A percentile compares a stretch with the other conserved stretches of the same genome.
Evolutionary conservation across 2,329 filamentous ascomycete genomes (phyloP).

Genomic region (Aspergillus jensenii): DNA sequence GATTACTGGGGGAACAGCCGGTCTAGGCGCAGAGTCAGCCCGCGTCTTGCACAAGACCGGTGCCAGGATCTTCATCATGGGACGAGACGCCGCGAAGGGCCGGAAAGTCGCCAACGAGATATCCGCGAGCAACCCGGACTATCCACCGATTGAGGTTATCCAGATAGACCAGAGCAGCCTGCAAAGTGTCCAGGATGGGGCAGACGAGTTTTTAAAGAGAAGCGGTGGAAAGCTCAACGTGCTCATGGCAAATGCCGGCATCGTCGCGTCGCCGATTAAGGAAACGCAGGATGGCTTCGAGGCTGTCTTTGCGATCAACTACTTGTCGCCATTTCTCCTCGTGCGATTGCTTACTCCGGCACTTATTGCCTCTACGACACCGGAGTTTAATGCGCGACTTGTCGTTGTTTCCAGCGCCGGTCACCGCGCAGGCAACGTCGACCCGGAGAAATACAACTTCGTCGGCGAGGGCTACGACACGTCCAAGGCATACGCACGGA

Average conservation of each 20-base stretch:
- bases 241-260: not conserved
- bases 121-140: not conserved
- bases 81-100: not conserved
- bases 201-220: not conserved
- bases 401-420: not conserved
- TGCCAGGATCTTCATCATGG: not conserved
- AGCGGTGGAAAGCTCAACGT: not conserved
- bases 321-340: not conserved
- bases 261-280: not conserved
- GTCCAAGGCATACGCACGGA: conserved; percentile 45
- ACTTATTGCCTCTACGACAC: not conserved
- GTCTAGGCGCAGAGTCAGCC: not conserved
- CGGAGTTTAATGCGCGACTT: not conserved
- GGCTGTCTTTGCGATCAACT: not conserved
- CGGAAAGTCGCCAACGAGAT: not conserved
- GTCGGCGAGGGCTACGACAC: not conserved
- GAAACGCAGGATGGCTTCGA: not conserved
- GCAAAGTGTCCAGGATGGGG: not conserved
- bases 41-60: not conserved
- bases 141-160: not conserved
- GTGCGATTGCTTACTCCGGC: not conserved
- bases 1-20: not conserved
- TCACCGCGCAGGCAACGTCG: not conserved
- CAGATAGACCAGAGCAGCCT: not conserved
- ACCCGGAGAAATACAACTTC: not conserved